Percentiles rank a stretch among this genome's conserved stretches.
Evolutionary conservation across 176 grass and related monocot genomes (phyloP).

Genomic region (Bolboschoenus planiculmis): DNA sequence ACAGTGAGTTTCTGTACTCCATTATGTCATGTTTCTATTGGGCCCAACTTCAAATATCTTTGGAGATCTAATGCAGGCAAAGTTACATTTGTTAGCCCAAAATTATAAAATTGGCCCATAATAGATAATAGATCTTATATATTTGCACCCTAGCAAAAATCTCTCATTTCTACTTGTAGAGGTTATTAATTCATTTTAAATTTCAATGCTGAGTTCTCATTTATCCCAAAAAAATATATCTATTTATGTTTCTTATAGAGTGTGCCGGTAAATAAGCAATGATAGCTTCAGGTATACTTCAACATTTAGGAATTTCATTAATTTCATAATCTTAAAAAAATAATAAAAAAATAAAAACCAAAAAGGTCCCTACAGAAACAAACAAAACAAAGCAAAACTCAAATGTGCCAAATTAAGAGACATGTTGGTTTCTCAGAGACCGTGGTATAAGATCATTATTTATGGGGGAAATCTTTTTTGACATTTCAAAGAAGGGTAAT

Average conservation of each 20-base stretch:
- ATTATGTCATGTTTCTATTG: background rate
- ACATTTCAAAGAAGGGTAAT: background rate
- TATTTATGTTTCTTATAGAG: background rate
- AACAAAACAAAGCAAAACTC: background rate
- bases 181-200: too few relatives aligned
- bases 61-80: background rate
- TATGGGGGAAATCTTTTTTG: background rate
- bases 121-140: too few relatives aligned
- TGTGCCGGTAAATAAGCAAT: background rate
- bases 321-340: background rate
- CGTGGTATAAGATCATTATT: background rate
- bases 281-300: background rate
- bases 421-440: slow-evolving; percentile 7
- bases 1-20: background rate
- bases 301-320: background rate
- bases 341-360: background rate
- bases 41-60: background rate
- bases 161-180: too few relatives aligned
- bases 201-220: background rate
- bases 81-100: too few relatives aligned
- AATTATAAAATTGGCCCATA: too few relatives aligned
- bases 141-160: too few relatives aligned
- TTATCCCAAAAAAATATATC: background rate
- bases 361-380: background rate
- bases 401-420: background rate